phyloP scores from a whole-genome alignment of 208 protist genomes.

The Crithidia fasciculata region DNA sequence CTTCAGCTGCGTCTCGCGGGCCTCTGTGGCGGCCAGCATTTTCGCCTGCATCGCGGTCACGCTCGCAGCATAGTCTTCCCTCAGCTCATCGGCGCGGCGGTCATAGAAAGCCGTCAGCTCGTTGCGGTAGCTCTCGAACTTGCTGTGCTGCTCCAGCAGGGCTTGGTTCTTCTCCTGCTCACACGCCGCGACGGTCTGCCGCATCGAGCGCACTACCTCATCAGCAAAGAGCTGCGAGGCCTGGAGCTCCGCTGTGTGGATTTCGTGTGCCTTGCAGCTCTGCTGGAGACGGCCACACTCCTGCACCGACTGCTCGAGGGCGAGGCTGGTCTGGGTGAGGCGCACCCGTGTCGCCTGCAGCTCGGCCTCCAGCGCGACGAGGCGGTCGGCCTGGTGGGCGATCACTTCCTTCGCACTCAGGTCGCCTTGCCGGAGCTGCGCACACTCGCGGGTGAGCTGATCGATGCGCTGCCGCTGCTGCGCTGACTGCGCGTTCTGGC shows the following conservation, averaged over 20 bases:
- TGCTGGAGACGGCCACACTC: slow-evolving; percentile 28
- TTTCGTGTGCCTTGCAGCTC: slow-evolving; percentile 28
- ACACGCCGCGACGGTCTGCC: slow-evolving; percentile 28
- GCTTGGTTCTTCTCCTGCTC: slow-evolving; percentile 36
- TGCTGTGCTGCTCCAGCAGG: slow-evolving; percentile 43
- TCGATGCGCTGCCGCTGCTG: slow-evolving; percentile 33
- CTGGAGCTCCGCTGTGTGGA: slow-evolving; percentile 28
- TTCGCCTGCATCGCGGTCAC: slow-evolving; percentile 29
- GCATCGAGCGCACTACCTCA: slow-evolving; percentile 37
- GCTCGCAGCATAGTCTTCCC: slow-evolving; percentile 37
- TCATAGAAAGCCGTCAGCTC: slow-evolving; percentile 44
- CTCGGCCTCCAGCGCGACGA: slow-evolving; percentile 29
- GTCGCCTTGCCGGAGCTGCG: slow-evolving; percentile 33
- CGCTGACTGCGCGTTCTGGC: slow-evolving; percentile 15
- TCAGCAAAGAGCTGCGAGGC: slow-evolving; percentile 27
- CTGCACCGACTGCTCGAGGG: slow-evolving; percentile 14
- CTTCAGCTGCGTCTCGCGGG: slow-evolving; percentile 49
- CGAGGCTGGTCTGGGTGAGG: slow-evolving; percentile 14
- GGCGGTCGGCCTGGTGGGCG: slow-evolving; percentile 35
- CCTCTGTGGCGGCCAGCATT: slow-evolving; percentile 42
- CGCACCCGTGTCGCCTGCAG: slow-evolving; percentile 27
- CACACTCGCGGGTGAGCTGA: slow-evolving; percentile 25
- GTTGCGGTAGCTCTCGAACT: slow-evolving; percentile 46
- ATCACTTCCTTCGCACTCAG: slow-evolving; percentile 29
- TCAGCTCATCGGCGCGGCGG: slow-evolving; percentile 37